Evolutionary conservation across 1,284 basidiomycete genomes (phyloP), one percentile per base, ranked within the genome.

Genomic region (Heterobasidion irregulare): DNA sequence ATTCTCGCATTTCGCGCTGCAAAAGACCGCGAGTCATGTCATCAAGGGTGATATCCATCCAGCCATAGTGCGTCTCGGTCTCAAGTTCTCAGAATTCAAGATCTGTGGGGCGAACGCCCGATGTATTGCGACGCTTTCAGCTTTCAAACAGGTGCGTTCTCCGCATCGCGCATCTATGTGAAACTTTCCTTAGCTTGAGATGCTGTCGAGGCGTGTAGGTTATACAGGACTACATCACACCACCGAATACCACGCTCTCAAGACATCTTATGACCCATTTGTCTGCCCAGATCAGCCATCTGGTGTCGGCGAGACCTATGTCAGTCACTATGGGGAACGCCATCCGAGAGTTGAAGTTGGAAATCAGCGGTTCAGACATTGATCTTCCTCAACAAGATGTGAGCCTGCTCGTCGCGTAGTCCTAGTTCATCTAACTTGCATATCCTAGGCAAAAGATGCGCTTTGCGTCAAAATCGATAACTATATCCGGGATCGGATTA

Each of bases 321-420:
- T 90, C 91, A n/a, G 85, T 93, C n/a, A 92, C 92, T 32, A 93
- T 94, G 84, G 94, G 92, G 0, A 95, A 95, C 65, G 94, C 94
- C 0, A 93, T 94, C 61, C 82, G 95, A 56, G 92, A 96, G 70
- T 78, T 99, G 65, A 99, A 99, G 75, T 79, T 97, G 58, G 94
- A 98, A 66, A 98, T 99, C 68, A 95, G 92, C 66, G 82, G 84
- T 18, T 85, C 94, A 49, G 90, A 93, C 63, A 92, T 94, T 54
- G 95, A 98, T 70, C 77, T 93, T 65, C 86, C 92, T 6, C 94
- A 98, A 68, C 91, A 95, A 66, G 93, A 98, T 73, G 94, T 95
- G 64, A 61, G 88, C 68, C 50, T 43, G 26, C 44, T 18, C 26
- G 33, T 41, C 36, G 52, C 34, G 10, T 16, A 19, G 16, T 54